phyloP scores from a whole-genome alignment of 2,329 filamentous ascomycete species.

The Beauveria bassiana region DNA sequence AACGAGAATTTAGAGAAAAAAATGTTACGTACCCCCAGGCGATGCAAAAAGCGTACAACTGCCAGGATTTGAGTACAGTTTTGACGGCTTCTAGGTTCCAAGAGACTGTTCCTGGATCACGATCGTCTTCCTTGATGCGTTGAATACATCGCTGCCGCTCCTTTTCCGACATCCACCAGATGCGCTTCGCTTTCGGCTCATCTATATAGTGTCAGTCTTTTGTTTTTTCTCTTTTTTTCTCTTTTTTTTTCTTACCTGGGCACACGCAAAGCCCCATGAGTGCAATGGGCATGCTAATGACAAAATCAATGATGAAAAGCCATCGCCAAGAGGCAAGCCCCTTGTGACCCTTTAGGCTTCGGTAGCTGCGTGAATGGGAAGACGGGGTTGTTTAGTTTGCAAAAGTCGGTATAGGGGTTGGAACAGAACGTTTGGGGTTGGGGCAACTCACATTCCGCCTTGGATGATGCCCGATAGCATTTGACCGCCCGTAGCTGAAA shows the following conservation, averaged over 20 bases:
- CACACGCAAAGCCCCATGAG: conserved; percentile 6
- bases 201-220: not conserved
- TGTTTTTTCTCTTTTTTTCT: not conserved
- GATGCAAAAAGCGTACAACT: not conserved
- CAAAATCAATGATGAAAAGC: conserved; percentile 31
- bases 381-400: not conserved
- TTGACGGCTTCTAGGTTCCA: not conserved
- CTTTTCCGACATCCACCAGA: conserved; percentile 12
- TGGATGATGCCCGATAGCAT: conserved; percentile 30
- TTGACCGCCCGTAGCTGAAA: conserved; percentile 41
- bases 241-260: not conserved
- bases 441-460: conserved; percentile 19
- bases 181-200: conserved; percentile 2
- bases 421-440: not conserved
- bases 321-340: conserved; percentile 28
- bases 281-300: conserved; percentile 28
- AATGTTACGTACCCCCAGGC: not conserved
- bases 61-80: not conserved
- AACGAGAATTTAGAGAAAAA: too few relatives aligned
- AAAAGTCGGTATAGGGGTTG: too few relatives aligned
- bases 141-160: conserved; percentile 1
- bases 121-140: conserved; percentile 2
- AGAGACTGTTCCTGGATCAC: not conserved
- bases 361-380: conserved; percentile 7
- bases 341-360: conserved; percentile 25